Evolutionary conservation across 768 basidiomycete species (phyloP).

Genomic region (Amanita brunnescens): DNA sequence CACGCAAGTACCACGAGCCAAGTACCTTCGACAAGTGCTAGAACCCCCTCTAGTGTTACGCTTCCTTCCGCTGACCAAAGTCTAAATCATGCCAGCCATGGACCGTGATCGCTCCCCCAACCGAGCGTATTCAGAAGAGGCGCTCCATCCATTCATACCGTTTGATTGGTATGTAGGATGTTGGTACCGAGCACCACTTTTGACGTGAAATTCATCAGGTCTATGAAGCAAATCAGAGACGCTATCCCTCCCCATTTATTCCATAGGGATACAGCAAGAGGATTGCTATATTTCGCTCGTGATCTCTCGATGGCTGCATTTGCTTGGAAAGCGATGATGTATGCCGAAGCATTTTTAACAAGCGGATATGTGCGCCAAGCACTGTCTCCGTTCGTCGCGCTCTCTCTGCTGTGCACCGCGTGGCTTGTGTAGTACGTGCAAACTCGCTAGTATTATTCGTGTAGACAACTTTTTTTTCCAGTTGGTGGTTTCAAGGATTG

Average conservation of each 20-base stretch:
- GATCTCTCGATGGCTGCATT: conserved; percentile 36
- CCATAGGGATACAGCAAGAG: conserved; percentile 30
- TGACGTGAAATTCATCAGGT: conserved; percentile 20
- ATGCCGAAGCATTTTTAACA: conserved; percentile 36
- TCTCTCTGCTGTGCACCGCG: conserved; percentile 30
- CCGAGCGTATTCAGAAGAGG: conserved; percentile 28
- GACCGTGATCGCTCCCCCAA: not conserved
- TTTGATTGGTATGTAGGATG: conserved; percentile 33
- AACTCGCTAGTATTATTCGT: not conserved
- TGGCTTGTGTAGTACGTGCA: conserved; percentile 40
- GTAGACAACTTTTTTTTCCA: conserved; percentile 16
- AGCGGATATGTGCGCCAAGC: conserved; percentile 12
- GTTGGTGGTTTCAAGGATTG: conserved; percentile 59
- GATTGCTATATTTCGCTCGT: conserved; percentile 34
- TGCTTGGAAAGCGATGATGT: conserved; percentile 33
- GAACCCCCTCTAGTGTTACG: not conserved
- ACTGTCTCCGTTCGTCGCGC: conserved; percentile 27
- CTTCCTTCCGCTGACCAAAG: conserved; percentile 1
- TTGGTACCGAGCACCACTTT: not conserved
- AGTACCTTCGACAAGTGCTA: not conserved
- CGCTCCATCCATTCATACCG: conserved; percentile 33
- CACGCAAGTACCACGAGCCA: not conserved
- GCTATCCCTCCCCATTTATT: conserved; percentile 41
- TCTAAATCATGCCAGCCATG: not conserved
- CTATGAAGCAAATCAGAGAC: conserved; percentile 40